A percentile compares a stretch with the other conserved stretches of the same genome.
phyloP scores from a whole-genome alignment of 768 basidiomycete species.

The Pleurotus ostreatus region DNA sequence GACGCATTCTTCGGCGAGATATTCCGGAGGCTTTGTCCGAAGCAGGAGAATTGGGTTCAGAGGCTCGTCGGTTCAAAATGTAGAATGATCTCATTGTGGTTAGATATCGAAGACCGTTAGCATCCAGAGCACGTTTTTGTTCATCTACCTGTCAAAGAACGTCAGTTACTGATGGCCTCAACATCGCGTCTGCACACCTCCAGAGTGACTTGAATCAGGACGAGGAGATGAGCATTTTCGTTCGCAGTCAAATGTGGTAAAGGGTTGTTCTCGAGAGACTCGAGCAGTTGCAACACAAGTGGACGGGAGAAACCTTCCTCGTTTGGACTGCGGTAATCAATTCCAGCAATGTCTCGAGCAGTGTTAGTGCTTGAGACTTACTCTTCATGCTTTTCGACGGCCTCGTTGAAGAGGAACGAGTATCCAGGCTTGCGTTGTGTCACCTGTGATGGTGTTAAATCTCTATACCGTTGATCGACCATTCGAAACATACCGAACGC shows the following conservation, averaged over 20 bases:
- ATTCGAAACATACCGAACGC: conserved; percentile 14
- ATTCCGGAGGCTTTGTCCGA: conserved; percentile 19
- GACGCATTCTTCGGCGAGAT: conserved; percentile 43
- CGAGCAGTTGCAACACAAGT: conserved; percentile 57
- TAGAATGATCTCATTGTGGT: conserved; percentile 91
- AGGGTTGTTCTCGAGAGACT: conserved; percentile 56
- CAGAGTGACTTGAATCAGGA: conserved; percentile 81
- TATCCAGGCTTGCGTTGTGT: conserved; percentile 20
- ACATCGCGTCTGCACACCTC: conserved; percentile 47
- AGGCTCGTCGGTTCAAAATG: conserved; percentile 69
- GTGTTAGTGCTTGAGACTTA: not conserved
- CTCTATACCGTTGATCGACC: too few relatives aligned
- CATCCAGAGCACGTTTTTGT: conserved; percentile 85
- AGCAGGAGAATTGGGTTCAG: conserved; percentile 43
- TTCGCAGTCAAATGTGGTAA: conserved; percentile 70
- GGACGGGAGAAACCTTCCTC: conserved; percentile 58
- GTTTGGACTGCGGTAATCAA: conserved; percentile 33
- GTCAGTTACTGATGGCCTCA: not conserved
- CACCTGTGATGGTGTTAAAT: too few relatives aligned
- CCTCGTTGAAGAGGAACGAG: conserved; percentile 48
- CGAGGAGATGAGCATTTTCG: conserved; percentile 80
- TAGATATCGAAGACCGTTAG: conserved; percentile 90
- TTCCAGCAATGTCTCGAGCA: conserved; percentile 1
- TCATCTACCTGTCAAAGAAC: conserved; percentile 66
- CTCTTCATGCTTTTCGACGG: conserved; percentile 40